Percentiles rank a stretch among this genome's conserved stretches.
Conservation (phyloP, 2,329 filamentous ascomycete species). For the Chaetomiaceae sp. region DNA sequence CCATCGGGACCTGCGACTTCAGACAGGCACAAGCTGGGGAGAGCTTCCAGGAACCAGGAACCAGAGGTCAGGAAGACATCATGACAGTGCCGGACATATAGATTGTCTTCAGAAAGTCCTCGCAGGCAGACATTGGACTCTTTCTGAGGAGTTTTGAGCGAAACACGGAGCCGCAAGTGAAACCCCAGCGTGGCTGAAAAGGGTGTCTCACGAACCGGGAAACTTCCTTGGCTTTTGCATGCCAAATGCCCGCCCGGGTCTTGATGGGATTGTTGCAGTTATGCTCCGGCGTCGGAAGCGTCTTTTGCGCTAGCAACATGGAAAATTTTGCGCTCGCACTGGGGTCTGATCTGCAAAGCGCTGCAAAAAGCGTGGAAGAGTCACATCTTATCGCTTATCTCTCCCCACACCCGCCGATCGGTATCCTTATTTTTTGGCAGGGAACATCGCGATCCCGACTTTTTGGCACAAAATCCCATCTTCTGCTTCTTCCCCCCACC, state of each 20-base stretch:
- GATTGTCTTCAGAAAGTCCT: not conserved
- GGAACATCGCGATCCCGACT: slow-evolving; percentile 14
- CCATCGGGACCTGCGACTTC: too few relatives aligned
- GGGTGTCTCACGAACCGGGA: not conserved
- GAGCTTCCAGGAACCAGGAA: too few relatives aligned
- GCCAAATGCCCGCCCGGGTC: not conserved
- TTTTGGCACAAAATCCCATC: slow-evolving; percentile 18
- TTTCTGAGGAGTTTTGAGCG: not conserved
- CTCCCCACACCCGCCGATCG: slow-evolving; percentile 20
- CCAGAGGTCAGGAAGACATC: too few relatives aligned
- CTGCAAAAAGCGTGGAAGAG: slow-evolving; percentile 9
- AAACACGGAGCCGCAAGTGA: too few relatives aligned
- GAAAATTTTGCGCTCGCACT: slow-evolving; percentile 19
- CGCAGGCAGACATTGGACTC: not conserved
- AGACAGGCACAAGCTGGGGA: too few relatives aligned
- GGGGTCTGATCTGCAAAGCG: slow-evolving; percentile 11
- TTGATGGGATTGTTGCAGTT: not conserved
- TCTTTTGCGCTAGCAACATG: not conserved
- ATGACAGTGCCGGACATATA: too few relatives aligned
- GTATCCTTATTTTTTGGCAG: slow-evolving; percentile 17
- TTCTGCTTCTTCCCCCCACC: slow-evolving; percentile 8
- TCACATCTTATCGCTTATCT: slow-evolving; percentile 26
- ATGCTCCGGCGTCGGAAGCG: slow-evolving; percentile 19
- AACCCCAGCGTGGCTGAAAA: too few relatives aligned
- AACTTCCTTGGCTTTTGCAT: not conserved